These are phyloP conservation scores for Lagenidium sp. DNA, from an alignment of 352 stramenopile species.

Conservation along the genomic window DNA sequence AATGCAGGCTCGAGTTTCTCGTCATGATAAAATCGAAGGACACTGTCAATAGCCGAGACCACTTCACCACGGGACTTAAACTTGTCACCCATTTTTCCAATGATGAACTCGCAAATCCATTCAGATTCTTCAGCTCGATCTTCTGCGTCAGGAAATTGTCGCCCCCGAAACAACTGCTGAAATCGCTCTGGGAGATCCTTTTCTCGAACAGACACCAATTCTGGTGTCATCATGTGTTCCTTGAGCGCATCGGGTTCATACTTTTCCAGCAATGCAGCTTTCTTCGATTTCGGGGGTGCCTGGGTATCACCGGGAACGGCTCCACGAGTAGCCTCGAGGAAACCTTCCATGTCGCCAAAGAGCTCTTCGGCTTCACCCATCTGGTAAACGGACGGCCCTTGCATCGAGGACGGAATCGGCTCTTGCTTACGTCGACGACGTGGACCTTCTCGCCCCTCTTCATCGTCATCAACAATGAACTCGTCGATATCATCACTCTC, in stretches of 20 bases:
- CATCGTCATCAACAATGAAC: slow-evolving; percentile 87
- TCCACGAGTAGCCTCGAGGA: slow-evolving; percentile 72
- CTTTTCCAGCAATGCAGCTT: slow-evolving; percentile 78
- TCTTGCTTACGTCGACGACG: slow-evolving; percentile 72
- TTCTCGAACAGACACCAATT: slow-evolving; percentile 72
- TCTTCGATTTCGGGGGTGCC: slow-evolving; percentile 54
- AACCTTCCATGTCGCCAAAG: slow-evolving; percentile 86
- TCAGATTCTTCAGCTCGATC: slow-evolving; percentile 81
- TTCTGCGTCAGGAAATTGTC: slow-evolving; percentile 75
- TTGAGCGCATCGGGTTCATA: slow-evolving; percentile 83
- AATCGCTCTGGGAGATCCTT: slow-evolving; percentile 76
- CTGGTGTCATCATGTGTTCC: slow-evolving; percentile 86
- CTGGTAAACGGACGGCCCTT: slow-evolving; percentile 84
- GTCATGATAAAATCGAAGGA: slow-evolving; percentile 85
- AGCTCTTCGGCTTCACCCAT: slow-evolving; percentile 87
- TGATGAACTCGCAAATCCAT: slow-evolving; percentile 84
- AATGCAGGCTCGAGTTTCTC: slow-evolving; percentile 84
- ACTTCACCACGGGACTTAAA: slow-evolving; percentile 58
- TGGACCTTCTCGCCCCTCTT: slow-evolving; percentile 72
- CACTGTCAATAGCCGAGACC: slow-evolving; percentile 83
- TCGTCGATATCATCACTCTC: slow-evolving; percentile 87
- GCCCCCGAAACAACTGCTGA: slow-evolving; percentile 59
- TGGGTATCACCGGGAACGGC: slow-evolving; percentile 13
- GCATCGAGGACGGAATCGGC: slow-evolving; percentile 61
- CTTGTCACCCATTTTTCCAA: slow-evolving; percentile 61